Conservation (phyloP, 345 rosid species). For the Rubroshorea leprosula region DNA sequence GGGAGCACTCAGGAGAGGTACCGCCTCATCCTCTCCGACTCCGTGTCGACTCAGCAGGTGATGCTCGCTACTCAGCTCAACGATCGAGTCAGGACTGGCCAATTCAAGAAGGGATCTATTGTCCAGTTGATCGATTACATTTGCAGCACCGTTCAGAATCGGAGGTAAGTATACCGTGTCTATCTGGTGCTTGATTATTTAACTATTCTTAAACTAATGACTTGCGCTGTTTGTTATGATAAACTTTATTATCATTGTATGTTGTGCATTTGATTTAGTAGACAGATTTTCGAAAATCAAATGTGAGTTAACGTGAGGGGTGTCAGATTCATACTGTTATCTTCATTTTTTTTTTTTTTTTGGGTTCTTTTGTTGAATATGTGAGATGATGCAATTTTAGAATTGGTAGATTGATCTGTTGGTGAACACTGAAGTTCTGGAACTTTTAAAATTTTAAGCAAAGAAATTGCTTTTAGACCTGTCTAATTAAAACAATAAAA, state of each 20-base stretch:
- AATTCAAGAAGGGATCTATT: constrained; percentile 63
- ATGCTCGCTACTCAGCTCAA: constrained; percentile 84
- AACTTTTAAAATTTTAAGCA: no score
- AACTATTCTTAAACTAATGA: no score
- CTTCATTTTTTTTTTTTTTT: no score
- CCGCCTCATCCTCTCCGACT: constrained; percentile 66
- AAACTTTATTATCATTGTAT: no score
- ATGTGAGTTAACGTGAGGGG: no score
- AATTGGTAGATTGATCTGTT: background rate
- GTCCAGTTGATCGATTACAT: constrained; percentile 81
- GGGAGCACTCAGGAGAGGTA: constrained; percentile 66
- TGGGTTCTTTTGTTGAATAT: background rate
- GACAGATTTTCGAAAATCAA: no score
- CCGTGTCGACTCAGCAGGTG: constrained; percentile 58
- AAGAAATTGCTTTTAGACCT: no score
- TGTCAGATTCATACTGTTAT: no score
- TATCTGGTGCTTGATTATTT: background rate
- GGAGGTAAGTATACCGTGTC: constrained; percentile 38
- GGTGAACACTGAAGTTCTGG: background rate
- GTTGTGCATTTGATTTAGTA: no score
- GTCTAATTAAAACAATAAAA: background rate
- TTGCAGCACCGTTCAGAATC: constrained; percentile 64
- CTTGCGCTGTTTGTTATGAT: no score
- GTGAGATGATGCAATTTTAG: background rate
- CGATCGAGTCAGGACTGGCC: constrained; percentile 54